Evolutionary conservation across 1,284 basidiomycete species (phyloP), one percentile per base, ranked within the genome.

Genomic region (Cryptococcus sp.): DNA sequence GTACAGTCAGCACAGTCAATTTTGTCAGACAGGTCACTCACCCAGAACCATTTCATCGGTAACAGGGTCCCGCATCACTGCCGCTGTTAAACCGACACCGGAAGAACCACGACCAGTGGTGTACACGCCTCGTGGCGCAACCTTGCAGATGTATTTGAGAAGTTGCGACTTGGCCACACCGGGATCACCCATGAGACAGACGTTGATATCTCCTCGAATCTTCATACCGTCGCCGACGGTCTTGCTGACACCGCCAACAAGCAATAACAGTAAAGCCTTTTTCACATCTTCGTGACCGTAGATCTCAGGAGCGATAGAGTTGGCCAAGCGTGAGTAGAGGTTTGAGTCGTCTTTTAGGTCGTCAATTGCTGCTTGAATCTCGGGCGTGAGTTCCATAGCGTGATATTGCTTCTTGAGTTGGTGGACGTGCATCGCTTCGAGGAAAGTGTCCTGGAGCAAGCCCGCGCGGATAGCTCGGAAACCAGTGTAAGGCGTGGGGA

Each of bases 11-110:
- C 56, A 50, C 3, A 6, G 20, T 16, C 29, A 20, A 19, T 10
- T 22, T 16, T 44, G 16, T 13, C n/a, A 19, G 4, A 22, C 8
- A 17, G 16, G 3, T 7, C 6, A 81, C 89, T 59, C 73, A 93
- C 93, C 93, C 41, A 99, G 83, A 23, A 99, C 95, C 91, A 99
- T 98, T 80, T 99, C 96, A 76, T 99, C 96, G 3, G 96, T 99
- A 11, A 99, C 96, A 1, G 96, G 96, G 75, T 99, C 96, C 50
- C 95, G 86, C 93, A 99, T 96, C 50, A 99, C 96, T 5, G 96
- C 96, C 5, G 96, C 96, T 0, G 96, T 99, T 51, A 99, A 83
- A 85, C 96, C 96, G 49, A 99, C 96, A 26, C 96, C 96, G 1
- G 93, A 96, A 8, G 93, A 97, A 67, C 96, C 96, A 73, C 95